phyloP scores from a whole-genome alignment of 2,329 filamentous ascomycete genomes.

The Thelonectria discophora region DNA sequence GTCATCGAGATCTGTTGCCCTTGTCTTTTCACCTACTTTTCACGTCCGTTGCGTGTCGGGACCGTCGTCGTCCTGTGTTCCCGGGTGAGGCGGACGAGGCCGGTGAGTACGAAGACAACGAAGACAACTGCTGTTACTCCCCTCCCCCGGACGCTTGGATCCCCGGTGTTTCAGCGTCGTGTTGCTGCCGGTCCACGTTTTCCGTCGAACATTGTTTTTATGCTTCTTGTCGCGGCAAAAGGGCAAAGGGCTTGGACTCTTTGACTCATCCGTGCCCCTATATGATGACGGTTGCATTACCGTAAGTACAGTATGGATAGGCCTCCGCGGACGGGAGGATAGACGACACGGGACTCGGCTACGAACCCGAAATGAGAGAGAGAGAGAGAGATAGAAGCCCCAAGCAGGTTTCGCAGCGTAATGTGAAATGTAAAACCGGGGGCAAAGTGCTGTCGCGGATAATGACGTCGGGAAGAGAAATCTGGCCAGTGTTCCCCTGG shows the following conservation, averaged over 20 bases:
- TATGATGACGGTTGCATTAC: too few species aligned
- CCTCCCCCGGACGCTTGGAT: background rate
- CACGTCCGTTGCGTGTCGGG: slow-evolving; percentile 12
- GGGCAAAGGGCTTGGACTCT: background rate
- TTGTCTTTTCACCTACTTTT: background rate
- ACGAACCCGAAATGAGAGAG: too few species aligned
- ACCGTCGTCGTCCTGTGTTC: background rate
- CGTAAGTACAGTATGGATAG: too few species aligned
- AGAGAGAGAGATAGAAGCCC: too few species aligned
- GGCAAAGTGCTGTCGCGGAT: too few species aligned
- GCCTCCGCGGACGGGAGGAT: background rate
- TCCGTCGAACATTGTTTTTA: slow-evolving; percentile 15
- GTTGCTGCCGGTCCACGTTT: slow-evolving; percentile 23
- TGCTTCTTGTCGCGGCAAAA: background rate
- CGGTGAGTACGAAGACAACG: too few species aligned
- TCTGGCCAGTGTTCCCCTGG: too few species aligned
- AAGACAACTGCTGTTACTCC: too few species aligned
- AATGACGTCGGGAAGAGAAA: too few species aligned
- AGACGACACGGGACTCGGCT: too few species aligned
- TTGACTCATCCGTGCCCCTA: background rate
- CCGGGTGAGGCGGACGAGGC: slow-evolving; percentile 15
- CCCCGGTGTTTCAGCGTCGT: slow-evolving; percentile 18
- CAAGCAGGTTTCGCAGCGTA: too few species aligned
- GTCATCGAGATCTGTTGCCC: background rate
- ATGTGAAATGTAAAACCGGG: too few species aligned